These are phyloP conservation scores for Pyrenula massariospora DNA, from an alignment of 495 filamentous ascomycete species.

Conservation along the genomic window DNA sequence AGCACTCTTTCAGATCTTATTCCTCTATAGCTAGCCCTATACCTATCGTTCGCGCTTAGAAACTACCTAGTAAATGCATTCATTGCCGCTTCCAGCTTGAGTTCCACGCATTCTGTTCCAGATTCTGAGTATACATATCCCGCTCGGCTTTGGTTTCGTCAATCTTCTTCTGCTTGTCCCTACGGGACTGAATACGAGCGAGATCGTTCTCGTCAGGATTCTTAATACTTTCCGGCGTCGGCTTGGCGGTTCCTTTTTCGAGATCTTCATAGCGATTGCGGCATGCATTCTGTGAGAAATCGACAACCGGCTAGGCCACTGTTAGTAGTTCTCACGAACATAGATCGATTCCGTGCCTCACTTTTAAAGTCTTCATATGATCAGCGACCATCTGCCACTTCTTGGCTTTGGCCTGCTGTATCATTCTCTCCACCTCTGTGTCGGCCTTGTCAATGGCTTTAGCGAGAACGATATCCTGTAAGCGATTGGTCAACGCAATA, in stretches of 20 bases:
- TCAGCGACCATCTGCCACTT: constrained; percentile 2
- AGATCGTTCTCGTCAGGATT: constrained; percentile 1
- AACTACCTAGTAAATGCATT: neutral
- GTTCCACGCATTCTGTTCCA: neutral
- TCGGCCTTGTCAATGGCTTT: constrained; percentile 5
- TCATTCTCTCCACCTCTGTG: constrained; percentile 3
- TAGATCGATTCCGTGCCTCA: neutral
- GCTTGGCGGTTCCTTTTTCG: neutral
- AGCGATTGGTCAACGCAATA: neutral
- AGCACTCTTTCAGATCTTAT: too few species aligned
- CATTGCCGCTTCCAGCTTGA: neutral
- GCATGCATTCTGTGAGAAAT: constrained; percentile 9
- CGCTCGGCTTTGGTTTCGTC: neutral
- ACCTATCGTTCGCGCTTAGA: too few species aligned
- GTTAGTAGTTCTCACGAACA: neutral
- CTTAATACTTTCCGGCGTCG: neutral
- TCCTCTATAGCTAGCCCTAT: too few species aligned
- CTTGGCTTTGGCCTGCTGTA: constrained; percentile 5
- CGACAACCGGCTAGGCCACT: constrained; percentile 1
- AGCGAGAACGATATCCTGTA: constrained; percentile 5
- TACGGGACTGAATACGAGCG: neutral
- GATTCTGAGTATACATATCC: neutral
- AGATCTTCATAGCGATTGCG: constrained; percentile 3
- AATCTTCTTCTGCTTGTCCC: neutral
- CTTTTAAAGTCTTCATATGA: neutral